phyloP scores from a whole-genome alignment of 495 filamentous ascomycete genomes.

The Oidiodendron maius region DNA sequence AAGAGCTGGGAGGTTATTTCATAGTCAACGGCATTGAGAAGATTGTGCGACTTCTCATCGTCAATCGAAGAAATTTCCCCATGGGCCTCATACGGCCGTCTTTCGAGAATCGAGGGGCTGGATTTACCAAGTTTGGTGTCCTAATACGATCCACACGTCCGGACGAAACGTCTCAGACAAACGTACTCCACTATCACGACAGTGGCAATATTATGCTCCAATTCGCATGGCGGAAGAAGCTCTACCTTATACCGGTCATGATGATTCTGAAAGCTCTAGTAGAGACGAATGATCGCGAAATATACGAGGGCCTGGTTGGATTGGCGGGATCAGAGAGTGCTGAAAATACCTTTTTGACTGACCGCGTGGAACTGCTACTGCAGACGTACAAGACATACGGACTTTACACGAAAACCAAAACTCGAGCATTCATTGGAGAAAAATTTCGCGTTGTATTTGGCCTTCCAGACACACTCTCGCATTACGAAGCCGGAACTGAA shows the following conservation, averaged over 20 bases:
- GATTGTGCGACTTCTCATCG: conserved; percentile 84
- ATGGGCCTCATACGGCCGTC: conserved; percentile 89
- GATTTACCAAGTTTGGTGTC: conserved; percentile 85
- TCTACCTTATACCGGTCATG: conserved; percentile 88
- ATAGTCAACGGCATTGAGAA: conserved; percentile 96
- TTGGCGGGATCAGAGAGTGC: conserved; percentile 63
- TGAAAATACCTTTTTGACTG: conserved; percentile 87
- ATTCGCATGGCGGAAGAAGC: conserved; percentile 97
- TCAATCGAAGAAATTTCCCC: conserved; percentile 85
- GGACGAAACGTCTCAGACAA: conserved; percentile 96
- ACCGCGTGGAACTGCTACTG: conserved; percentile 86
- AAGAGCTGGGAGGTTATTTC: conserved; percentile 91
- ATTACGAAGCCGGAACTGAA: conserved; percentile 83
- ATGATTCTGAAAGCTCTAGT: conserved; percentile 94
- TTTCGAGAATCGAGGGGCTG: conserved; percentile 74
- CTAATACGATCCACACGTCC: conserved; percentile 87
- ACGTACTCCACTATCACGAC: conserved; percentile 89
- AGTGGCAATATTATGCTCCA: conserved; percentile 95
- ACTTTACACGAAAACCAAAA: conserved; percentile 70
- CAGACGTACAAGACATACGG: conserved; percentile 89
- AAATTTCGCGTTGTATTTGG: conserved; percentile 84
- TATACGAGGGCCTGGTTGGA: conserved; percentile 85
- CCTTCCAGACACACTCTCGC: conserved; percentile 69
- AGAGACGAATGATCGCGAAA: conserved; percentile 93
- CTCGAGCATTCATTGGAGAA: conserved; percentile 75